These are phyloP conservation scores for Phytophthora vignae DNA, from an alignment of 352 stramenopile genomes.

Conservation along the genomic window DNA sequence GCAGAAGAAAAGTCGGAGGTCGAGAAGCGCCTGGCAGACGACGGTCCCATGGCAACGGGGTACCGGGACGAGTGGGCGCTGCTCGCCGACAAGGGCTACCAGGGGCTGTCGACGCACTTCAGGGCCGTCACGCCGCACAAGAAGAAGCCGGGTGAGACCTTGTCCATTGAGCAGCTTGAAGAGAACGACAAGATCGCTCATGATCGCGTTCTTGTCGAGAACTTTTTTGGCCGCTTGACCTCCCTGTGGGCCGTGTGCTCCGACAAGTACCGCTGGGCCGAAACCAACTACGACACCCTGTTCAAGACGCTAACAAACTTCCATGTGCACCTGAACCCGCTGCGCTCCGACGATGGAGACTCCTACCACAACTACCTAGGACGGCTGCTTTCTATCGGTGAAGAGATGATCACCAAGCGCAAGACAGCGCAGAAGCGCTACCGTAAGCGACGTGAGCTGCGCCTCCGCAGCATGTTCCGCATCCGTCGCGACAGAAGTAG, in stretches of 20 bases:
- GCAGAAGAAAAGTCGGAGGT: not conserved
- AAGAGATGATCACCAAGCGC: not conserved
- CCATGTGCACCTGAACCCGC: not conserved
- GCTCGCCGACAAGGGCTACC: not conserved
- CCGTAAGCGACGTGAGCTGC: not conserved
- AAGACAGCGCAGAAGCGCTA: conserved; percentile 1
- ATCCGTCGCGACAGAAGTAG: not conserved
- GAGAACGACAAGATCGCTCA: not conserved
- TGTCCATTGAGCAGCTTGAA: not conserved
- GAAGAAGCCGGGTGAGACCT: not conserved
- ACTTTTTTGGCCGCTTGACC: not conserved
- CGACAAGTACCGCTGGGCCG: not conserved
- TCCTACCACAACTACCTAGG: not conserved
- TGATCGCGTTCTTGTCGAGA: not conserved
- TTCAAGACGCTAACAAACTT: not conserved
- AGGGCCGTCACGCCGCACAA: not conserved
- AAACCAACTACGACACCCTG: not conserved
- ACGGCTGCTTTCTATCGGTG: not conserved
- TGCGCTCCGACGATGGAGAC: not conserved
- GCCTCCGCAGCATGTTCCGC: not conserved
- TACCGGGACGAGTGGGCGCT: not conserved
- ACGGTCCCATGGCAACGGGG: too few relatives aligned
- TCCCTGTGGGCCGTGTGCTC: not conserved
- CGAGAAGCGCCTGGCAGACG: not conserved
- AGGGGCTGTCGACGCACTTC: not conserved